These are phyloP conservation scores for Lachancea sp. DNA, from an alignment of 805 yeast species.

Conservation along the genomic window DNA sequence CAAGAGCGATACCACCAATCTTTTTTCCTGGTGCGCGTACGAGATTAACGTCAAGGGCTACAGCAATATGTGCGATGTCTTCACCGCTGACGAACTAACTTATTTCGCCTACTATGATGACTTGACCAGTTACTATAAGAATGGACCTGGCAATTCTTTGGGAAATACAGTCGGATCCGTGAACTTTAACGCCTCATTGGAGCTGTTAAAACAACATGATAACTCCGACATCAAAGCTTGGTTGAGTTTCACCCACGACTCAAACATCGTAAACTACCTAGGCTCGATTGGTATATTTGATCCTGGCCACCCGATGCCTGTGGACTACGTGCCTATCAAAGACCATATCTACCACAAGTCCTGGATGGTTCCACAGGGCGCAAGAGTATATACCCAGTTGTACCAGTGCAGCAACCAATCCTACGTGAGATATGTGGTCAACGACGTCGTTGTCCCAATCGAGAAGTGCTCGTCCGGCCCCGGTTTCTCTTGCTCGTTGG, in stretches of 20 bases:
- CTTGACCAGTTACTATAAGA: conserved; percentile 50
- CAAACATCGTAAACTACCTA: conserved; percentile 53
- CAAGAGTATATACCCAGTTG: conserved; percentile 47
- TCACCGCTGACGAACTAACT: conserved; percentile 63
- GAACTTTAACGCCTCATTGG: conserved; percentile 46
- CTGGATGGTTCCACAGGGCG: conserved; percentile 55
- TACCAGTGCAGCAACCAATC: conserved; percentile 37
- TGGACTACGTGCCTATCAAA: conserved; percentile 39
- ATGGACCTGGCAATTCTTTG: conserved; percentile 57
- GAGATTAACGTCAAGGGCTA: conserved; percentile 66
- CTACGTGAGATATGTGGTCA: conserved; percentile 44
- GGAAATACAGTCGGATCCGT: conserved; percentile 58
- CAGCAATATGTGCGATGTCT: conserved; percentile 60
- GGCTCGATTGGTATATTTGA: conserved; percentile 55
- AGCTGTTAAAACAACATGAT: conserved; percentile 41
- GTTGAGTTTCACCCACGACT: conserved; percentile 72
- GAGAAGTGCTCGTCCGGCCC: conserved; percentile 47
- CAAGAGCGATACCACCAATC: conserved; percentile 42
- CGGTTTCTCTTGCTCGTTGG: conserved; percentile 43
- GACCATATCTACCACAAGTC: conserved; percentile 42
- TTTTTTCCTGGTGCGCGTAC: conserved; percentile 66
- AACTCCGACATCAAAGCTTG: conserved; percentile 53
- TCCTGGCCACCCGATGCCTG: conserved; percentile 36
- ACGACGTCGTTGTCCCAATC: conserved; percentile 51
- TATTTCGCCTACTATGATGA: conserved; percentile 57